Evolutionary conservation across 1,284 basidiomycete species (phyloP), one percentile per base, ranked within the genome.

Genomic region (Abortiporus biennis): DNA sequence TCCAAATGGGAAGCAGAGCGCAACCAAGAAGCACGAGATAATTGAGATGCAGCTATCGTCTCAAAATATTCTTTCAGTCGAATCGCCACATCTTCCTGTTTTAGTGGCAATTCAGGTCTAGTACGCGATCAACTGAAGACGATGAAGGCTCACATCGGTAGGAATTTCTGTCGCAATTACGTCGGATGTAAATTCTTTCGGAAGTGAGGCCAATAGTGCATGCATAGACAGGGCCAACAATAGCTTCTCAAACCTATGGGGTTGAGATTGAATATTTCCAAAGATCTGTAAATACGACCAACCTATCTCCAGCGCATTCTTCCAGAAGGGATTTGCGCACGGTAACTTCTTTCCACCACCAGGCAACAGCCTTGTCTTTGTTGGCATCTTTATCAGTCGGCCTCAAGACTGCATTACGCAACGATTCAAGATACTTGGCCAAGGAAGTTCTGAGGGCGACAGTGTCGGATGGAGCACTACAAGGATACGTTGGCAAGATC

Each of bases 331-430:
- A 76, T 50, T 71, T 76, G 27, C 74, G 64, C 3, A 75, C 70
- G 4, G 75, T 61, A 1, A 76, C 65, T 42, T 74, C 69, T 51
- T 65, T 71, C 74, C 74, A 76, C 74, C 73, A 76, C 63, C 62
- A 68, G 2, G 63, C 62, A 36, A 32, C 42, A 47, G 33, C 47
- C 35, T 44, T 40, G 5, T 19, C 42, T 24, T 51, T 47, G 19
- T 37, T 36, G 47, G 42, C 32, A 45, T 55, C 34, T 11, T 32
- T 45, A 34, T 47, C 24, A 48, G 54, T 36, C 6, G 63, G 54
- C 42, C 60, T 63, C 15, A 67, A 49, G 17, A 61, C 50, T 11
- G 52, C 55, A 43, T 70, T 68, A 16, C 74, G 59, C 2, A 76
- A 45, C 6, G 53, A 47, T 40, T 77, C 74, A 2, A 76, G 46